phyloP scores from a whole-genome alignment of 2,329 filamentous ascomycete species.

The Alternaria hordeiaustralica region DNA sequence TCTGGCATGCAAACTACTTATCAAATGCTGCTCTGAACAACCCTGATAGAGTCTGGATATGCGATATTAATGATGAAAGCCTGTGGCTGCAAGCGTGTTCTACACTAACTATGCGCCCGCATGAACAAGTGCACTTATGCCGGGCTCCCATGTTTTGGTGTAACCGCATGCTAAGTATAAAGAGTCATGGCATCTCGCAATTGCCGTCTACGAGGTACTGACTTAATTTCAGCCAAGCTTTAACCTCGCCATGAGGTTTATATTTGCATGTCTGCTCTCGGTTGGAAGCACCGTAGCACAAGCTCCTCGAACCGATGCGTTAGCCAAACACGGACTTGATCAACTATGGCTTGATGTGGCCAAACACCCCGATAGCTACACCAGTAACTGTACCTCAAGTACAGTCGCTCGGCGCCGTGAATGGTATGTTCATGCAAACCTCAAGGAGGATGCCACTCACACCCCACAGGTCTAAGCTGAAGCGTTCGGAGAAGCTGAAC shows the following conservation, averaged over 20 bases:
- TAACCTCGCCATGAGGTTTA: neutral
- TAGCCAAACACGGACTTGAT: conserved; percentile 1
- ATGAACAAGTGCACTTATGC: neutral
- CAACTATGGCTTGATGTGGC: neutral
- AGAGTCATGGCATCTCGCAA: neutral
- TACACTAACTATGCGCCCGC: neutral
- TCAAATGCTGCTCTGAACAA: neutral
- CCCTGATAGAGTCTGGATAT: neutral
- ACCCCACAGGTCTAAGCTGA: neutral
- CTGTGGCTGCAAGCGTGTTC: neutral
- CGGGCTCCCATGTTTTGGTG: neutral
- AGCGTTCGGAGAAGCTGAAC: conserved; percentile 22
- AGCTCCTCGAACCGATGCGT: neutral
- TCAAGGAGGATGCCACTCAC: neutral
- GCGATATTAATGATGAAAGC: neutral
- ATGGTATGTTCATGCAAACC: neutral
- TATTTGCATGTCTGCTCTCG: neutral
- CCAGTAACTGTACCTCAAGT: neutral
- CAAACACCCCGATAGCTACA: neutral
- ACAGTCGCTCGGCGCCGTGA: neutral
- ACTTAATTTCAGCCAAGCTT: neutral
- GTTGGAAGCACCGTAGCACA: neutral
- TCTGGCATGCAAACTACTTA: neutral
- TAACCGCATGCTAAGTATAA: neutral
- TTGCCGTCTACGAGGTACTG: neutral